Evolutionary conservation across 208 protist species (phyloP).

Genomic region (Tritrichomonas foetus): DNA sequence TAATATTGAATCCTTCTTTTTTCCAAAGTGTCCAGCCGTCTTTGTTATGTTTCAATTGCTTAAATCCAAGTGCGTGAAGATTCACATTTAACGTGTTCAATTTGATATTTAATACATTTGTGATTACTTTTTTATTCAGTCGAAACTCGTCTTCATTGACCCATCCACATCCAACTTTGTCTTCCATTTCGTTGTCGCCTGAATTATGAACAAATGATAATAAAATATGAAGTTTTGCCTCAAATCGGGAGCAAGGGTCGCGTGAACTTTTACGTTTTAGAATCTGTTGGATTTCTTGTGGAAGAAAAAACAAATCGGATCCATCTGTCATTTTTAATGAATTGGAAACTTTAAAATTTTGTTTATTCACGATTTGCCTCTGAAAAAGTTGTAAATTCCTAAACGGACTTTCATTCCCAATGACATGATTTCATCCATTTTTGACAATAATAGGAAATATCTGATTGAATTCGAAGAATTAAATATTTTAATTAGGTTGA

Average conservation of each 20-base stretch:
- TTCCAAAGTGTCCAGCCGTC: background rate
- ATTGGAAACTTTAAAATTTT: too few species aligned
- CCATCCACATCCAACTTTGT: background rate
- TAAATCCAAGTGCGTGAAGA: background rate
- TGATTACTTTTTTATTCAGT: background rate
- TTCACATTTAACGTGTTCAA: conserved; percentile 7
- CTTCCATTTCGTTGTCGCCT: background rate
- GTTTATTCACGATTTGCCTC: too few species aligned
- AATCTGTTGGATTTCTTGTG: background rate
- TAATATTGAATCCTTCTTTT: background rate
- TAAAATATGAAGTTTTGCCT: background rate
- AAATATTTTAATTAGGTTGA: too few species aligned
- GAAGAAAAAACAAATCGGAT: too few species aligned
- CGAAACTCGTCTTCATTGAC: background rate
- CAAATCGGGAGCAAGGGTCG: background rate
- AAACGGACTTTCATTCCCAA: too few species aligned
- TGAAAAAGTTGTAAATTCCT: too few species aligned
- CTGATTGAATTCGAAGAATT: too few species aligned
- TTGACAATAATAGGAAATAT: too few species aligned
- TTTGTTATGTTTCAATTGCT: background rate
- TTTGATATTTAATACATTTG: background rate
- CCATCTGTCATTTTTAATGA: too few species aligned
- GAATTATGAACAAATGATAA: background rate
- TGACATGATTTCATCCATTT: too few species aligned
- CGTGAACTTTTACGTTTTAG: background rate